Percentiles rank a stretch among this genome's conserved stretches.
Conservation (phyloP, 208 protist species). For the Herpetomonas tarakana region DNA sequence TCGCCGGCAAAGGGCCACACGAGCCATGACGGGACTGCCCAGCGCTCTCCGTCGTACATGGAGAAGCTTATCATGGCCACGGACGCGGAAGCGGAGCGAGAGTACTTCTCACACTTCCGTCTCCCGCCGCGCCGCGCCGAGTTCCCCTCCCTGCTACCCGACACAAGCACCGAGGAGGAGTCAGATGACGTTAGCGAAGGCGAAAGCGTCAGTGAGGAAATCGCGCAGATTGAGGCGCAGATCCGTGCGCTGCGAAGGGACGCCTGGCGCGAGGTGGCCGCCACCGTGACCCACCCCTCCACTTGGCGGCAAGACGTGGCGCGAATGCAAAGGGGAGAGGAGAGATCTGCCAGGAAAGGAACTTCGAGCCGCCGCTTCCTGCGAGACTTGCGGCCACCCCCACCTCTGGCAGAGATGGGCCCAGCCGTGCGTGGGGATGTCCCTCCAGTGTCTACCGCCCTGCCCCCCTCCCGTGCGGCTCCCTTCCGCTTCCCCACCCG, state of each 20-base stretch:
- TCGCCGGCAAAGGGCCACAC: too few species aligned
- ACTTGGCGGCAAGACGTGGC: not conserved
- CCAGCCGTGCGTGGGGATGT: too few species aligned
- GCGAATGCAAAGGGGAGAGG: not conserved
- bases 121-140: not conserved
- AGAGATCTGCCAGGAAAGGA: constrained; percentile 15
- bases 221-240: constrained; percentile 22
- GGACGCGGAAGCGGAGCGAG: not conserved
- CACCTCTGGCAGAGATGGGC: too few species aligned
- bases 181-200: not conserved
- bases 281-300: too few species aligned
- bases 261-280: not conserved
- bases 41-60: not conserved
- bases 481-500: not conserved
- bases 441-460: too few species aligned
- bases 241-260: constrained; percentile 10
- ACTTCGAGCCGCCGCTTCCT: not conserved
- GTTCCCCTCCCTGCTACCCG: not conserved
- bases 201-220: constrained; percentile 15
- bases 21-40: too few species aligned
- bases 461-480: not conserved
- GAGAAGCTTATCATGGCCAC: not conserved
- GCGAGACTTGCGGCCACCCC: too few species aligned
- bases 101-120: not conserved
- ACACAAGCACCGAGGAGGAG: not conserved